Evolutionary conservation across 1,284 basidiomycete species (phyloP).

Genomic region (Fomitopsis schrenkii): DNA sequence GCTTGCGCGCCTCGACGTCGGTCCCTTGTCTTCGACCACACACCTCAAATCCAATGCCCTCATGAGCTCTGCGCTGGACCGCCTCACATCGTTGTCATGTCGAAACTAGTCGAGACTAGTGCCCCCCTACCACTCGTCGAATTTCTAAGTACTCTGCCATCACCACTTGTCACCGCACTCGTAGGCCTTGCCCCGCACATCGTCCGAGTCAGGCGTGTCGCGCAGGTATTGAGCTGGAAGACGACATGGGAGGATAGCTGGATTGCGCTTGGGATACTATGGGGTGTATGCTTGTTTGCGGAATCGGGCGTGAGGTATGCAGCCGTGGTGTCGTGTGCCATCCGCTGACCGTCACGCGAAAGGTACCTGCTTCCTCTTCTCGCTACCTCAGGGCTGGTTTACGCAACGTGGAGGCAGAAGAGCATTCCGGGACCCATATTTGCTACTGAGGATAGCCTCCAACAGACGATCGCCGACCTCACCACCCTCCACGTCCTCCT

Average conservation of each 20-base stretch:
- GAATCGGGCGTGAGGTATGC: slow-evolving; percentile 50
- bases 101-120: slow-evolving; percentile 1
- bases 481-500: slow-evolving; percentile 50
- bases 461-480: slow-evolving; percentile 50
- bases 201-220: slow-evolving; percentile 36
- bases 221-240: slow-evolving; percentile 65
- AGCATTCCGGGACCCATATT: slow-evolving; percentile 30
- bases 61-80: background rate
- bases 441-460: slow-evolving; percentile 61
- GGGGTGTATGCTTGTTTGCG: slow-evolving; percentile 69
- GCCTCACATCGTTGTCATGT: background rate
- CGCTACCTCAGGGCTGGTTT: slow-evolving; percentile 30
- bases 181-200: slow-evolving; percentile 57
- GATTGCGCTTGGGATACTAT: slow-evolving; percentile 69
- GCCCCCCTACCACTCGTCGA: slow-evolving; percentile 33
- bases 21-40: background rate
- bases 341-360: slow-evolving; percentile 4
- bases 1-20: background rate
- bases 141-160: slow-evolving; percentile 57
- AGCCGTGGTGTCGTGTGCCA: slow-evolving; percentile 18
- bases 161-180: slow-evolving; percentile 53
- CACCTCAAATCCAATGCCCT: background rate
- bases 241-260: slow-evolving; percentile 61
- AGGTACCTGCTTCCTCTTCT: slow-evolving; percentile 44
- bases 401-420: slow-evolving; percentile 27